Conservation (phyloP, 345 rosid species). For the Turnera subulata region DNA sequence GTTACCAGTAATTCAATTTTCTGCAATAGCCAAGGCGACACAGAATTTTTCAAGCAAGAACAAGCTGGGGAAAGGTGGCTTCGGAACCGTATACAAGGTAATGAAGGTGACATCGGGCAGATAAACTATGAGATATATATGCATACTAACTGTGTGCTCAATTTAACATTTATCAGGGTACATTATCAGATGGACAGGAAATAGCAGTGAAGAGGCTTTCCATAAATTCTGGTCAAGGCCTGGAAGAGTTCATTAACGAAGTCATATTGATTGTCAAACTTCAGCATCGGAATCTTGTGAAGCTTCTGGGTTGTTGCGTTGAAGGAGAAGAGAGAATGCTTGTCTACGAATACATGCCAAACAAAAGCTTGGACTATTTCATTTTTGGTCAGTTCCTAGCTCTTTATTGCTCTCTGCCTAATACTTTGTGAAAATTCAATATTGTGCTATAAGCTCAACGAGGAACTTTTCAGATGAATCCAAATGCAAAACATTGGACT, state of each 20-base stretch:
- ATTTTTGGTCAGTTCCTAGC: background rate
- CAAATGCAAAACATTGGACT: background rate
- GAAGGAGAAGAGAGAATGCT: constrained; percentile 1
- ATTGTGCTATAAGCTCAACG: background rate
- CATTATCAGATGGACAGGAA: background rate
- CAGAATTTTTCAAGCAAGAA: background rate
- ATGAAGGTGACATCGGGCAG: no score
- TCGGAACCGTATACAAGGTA: background rate
- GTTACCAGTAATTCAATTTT: background rate
- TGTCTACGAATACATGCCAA: constrained; percentile 3
- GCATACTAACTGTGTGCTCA: no score
- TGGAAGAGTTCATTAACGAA: constrained; percentile 2
- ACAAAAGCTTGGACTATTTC: constrained; percentile 1
- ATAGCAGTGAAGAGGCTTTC: constrained; percentile 10
- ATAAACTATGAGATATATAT: no score
- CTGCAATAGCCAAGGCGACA: background rate
- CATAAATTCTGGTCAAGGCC: background rate
- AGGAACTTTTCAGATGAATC: background rate
- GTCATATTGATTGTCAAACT: background rate
- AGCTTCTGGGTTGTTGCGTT: constrained; percentile 1
- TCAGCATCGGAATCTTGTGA: constrained; percentile 6
- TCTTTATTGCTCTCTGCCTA: background rate
- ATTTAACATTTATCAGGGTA: background rate
- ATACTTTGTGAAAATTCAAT: background rate
- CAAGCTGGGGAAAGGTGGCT: background rate